phyloP scores from a whole-genome alignment of 768 basidiomycete species.

The Rhodotorula toruloides region DNA sequence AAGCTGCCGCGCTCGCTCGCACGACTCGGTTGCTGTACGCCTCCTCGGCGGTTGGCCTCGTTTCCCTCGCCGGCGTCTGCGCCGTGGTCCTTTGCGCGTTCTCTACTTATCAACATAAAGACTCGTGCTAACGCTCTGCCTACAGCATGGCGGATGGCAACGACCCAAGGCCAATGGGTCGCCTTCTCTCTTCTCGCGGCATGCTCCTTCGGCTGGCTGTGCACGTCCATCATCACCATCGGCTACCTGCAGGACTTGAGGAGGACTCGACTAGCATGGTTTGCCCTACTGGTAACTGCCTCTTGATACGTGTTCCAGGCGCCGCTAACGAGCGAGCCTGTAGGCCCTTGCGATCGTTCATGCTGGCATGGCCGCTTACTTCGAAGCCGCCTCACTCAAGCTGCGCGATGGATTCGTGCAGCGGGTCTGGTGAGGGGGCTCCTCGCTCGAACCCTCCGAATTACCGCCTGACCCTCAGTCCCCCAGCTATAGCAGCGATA shows the following conservation, averaged over 20 bases:
- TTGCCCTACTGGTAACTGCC: slow-evolving; percentile 3
- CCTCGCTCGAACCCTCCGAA: too few relatives aligned
- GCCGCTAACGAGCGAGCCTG: too few relatives aligned
- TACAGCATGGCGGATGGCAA: slow-evolving; percentile 9
- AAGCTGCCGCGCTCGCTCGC: neutral
- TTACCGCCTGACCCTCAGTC: too few relatives aligned
- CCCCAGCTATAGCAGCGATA: too few relatives aligned
- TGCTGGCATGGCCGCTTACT: neutral
- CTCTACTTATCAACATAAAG: neutral
- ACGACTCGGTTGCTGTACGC: neutral
- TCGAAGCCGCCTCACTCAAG: neutral
- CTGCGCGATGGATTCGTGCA: neutral
- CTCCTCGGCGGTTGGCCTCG: slow-evolving; percentile 1
- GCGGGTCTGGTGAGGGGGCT: too few relatives aligned
- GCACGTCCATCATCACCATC: neutral
- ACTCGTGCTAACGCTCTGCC: neutral
- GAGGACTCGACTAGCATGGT: neutral
- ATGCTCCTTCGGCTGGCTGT: slow-evolving; percentile 5
- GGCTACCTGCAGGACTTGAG: too few relatives aligned
- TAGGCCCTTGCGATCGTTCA: too few relatives aligned
- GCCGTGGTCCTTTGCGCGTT: slow-evolving; percentile 3
- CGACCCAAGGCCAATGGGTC: neutral
- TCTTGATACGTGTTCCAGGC: too few relatives aligned
- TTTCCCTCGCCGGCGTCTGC: slow-evolving; percentile 14
- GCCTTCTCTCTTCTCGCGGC: slow-evolving; percentile 7